Conservation (phyloP, 768 basidiomycete species). For the Lentinula sp. region DNA sequence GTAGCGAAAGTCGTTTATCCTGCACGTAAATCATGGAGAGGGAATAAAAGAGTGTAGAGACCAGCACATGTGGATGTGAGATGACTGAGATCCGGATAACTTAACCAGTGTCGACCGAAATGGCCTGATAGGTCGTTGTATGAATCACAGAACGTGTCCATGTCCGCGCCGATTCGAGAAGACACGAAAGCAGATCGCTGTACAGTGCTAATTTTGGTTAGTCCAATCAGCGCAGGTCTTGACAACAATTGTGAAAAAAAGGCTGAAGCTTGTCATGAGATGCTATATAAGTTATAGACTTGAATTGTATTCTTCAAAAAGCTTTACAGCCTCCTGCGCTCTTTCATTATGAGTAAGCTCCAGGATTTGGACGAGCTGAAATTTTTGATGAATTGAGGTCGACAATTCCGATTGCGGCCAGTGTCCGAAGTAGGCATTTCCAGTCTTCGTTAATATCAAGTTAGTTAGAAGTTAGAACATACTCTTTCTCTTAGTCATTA, state of each 20-base stretch:
- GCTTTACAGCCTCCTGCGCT: too few relatives aligned
- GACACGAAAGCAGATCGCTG: neutral
- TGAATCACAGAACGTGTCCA: neutral
- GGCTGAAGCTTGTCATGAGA: neutral
- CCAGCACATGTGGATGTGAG: neutral
- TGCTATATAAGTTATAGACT: too few relatives aligned
- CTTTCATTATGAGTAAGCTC: too few relatives aligned
- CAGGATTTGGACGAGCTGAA: too few relatives aligned
- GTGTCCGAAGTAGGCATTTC: too few relatives aligned
- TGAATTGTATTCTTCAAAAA: too few relatives aligned
- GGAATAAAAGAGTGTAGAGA: neutral
- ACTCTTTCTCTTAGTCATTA: too few relatives aligned
- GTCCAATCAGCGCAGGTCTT: neutral
- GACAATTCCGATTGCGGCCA: too few relatives aligned
- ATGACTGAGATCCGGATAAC: neutral
- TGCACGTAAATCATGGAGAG: conserved; percentile 22
- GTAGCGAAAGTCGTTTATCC: conserved; percentile 31
- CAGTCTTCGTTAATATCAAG: too few relatives aligned
- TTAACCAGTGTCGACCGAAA: neutral
- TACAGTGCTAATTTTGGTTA: neutral
- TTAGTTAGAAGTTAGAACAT: too few relatives aligned
- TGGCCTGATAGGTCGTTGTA: neutral
- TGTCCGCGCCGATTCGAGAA: neutral
- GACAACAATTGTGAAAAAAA: neutral
- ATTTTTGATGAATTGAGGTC: too few relatives aligned